A percentile compares a stretch with the other conserved stretches of the same genome.
These are phyloP conservation scores for Tricholoma sp. DNA, from an alignment of 768 basidiomycete genomes.

Conservation along the genomic window DNA sequence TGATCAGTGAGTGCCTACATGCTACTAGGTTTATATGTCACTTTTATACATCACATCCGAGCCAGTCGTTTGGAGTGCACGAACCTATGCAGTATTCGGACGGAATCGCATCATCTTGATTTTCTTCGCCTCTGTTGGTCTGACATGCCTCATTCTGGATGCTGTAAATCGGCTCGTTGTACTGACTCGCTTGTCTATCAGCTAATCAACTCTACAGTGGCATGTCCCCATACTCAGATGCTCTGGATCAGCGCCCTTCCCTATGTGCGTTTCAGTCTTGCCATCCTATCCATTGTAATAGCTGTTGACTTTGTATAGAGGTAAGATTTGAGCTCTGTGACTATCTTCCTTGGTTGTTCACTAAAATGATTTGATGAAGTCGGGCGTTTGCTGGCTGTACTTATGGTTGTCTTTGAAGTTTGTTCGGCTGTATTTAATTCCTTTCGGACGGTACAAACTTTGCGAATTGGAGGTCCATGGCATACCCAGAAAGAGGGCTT, in stretches of 20 bases:
- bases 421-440: slow-evolving; percentile 12
- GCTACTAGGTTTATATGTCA: neutral
- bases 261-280: neutral
- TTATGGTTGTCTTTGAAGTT: neutral
- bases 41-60: neutral
- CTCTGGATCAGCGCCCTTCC: neutral
- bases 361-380: neutral
- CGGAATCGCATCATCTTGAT: slow-evolving; percentile 14
- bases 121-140: slow-evolving; percentile 12
- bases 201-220: neutral
- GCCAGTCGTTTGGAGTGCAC: neutral
- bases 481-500: slow-evolving; percentile 11
- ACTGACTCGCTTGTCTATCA: neutral
- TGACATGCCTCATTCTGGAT: neutral
- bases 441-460: slow-evolving; percentile 18
- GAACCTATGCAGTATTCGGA: slow-evolving; percentile 23
- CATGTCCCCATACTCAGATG: neutral
- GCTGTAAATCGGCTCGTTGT: neutral
- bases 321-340: neutral
- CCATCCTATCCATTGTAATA: too few relatives aligned
- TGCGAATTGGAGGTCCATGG: slow-evolving; percentile 15
- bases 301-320: neutral
- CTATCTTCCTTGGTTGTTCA: neutral
- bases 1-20: neutral
- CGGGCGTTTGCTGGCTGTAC: neutral